Evolutionary conservation across 805 yeast species (phyloP).

Genomic region (Allodekkera sacchari): DNA sequence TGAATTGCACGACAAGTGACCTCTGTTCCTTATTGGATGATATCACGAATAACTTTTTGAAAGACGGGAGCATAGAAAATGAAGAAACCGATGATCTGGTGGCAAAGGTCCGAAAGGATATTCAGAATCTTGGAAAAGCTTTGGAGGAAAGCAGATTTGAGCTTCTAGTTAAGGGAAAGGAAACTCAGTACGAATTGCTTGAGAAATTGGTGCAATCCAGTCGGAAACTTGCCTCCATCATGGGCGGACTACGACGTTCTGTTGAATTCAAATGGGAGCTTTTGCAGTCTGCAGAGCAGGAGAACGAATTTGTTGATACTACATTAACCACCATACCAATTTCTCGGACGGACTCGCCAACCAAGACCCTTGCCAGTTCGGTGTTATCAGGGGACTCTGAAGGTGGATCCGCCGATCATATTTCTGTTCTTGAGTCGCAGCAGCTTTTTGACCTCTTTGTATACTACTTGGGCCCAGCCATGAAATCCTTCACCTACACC

Average conservation of each 20-base stretch:
- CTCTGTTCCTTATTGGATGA: conserved; percentile 42
- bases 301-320: background rate
- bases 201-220: conserved; percentile 42
- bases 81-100: too few relatives aligned
- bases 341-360: background rate
- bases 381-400: conserved; percentile 4
- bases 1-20: conserved; percentile 43
- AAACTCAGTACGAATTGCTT: conserved; percentile 40
- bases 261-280: conserved; percentile 59
- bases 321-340: background rate
- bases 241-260: conserved; percentile 63
- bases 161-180: conserved; percentile 44
- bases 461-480: conserved; percentile 62
- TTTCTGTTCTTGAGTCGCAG: conserved; percentile 20
- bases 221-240: conserved; percentile 41
- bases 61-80: conserved; percentile 35
- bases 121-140: conserved; percentile 18
- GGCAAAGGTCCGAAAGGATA: conserved; percentile 18
- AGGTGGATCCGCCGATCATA: conserved; percentile 9
- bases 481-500: conserved; percentile 57
- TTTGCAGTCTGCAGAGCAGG: conserved; percentile 16
- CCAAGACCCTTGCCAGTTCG: background rate
- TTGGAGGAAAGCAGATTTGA: conserved; percentile 61
- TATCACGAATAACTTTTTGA: conserved; percentile 40
- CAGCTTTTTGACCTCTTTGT: conserved; percentile 62